Evolutionary conservation across 257 asterid genomes (phyloP), one percentile per base, ranked within the genome.

Genomic region (Ajuga chamaepitys): DNA sequence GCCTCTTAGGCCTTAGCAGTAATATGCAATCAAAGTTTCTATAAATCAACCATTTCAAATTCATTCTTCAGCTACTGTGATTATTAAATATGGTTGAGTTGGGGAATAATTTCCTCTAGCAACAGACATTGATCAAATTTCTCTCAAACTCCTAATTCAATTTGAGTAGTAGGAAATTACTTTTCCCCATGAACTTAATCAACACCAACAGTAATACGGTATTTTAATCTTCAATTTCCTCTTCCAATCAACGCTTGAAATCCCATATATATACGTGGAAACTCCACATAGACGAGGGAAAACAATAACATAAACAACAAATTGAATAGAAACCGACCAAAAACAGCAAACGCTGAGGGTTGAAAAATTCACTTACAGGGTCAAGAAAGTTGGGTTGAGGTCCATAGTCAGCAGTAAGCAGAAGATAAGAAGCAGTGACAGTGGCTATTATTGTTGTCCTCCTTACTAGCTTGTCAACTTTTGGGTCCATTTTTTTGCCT

Each of bases 381-480:
- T 88, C 95, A 30, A 91, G 92, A 64, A 80, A 86, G 67, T 72
- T 91, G 50, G 96, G 96, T 63, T 82, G 80, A 28, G 92, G 68
- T 46, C 98, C 98, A 65, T 88, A 88, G 50, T 91, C 98, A 45
- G 98, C 96, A 28, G 95, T 91, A 72, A 91, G 84, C 51, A 91
- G 95, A 30, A 91, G 75, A 80, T 88, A 91, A 14, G 98, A 78
- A 62, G 88, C 95, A 14, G 89, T 84, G 0, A 48, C 83, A n/a
- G 95, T 85, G 42, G 96, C 95, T 67, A 85, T 82, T 88, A 91
- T 80, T 4, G 96, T 79, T 22, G 95, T 88, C 80, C 85, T 80
- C 67, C 96, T 77, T 69, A 91, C 86, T 1, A 88, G 74, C 81
- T 86, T 91, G 64, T 86, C 95, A 8, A 55, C 52, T 71, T 74